Evolutionary conservation across 2,329 filamentous ascomycete species (phyloP).

Genomic region (Conoideocrella luteorostrata): DNA sequence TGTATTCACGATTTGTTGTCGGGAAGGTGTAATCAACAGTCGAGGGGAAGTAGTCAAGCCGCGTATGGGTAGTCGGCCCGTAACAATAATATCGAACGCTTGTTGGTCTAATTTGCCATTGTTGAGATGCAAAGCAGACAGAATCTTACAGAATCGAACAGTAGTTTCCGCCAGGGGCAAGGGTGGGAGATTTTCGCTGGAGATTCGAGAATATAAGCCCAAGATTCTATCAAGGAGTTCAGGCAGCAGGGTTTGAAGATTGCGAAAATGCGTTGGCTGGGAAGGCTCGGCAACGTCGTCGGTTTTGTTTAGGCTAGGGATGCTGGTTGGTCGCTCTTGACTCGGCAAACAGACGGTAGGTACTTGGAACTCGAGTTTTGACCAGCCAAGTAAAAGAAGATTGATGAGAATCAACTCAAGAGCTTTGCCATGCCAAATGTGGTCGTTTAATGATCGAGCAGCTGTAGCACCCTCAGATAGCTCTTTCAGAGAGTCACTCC

Average conservation of each 20-base stretch:
- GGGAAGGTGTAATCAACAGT: conserved; percentile 48
- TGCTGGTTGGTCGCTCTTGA: conserved; percentile 39
- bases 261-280: conserved; percentile 47
- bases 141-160: conserved; percentile 65
- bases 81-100: conserved; percentile 59
- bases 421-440: conserved; percentile 96
- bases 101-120: conserved; percentile 55
- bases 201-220: conserved; percentile 64
- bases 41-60: conserved; percentile 46
- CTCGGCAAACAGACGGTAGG: conserved; percentile 47
- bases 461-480: conserved; percentile 72
- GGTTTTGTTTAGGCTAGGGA: conserved; percentile 16
- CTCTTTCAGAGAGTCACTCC: conserved; percentile 81
- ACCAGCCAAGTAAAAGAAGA: conserved; percentile 78
- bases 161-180: conserved; percentile 66
- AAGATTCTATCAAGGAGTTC: conserved; percentile 71
- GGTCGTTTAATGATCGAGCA: conserved; percentile 76
- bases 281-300: conserved; percentile 29
- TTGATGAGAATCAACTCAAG: conserved; percentile 81
- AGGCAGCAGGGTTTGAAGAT: conserved; percentile 55
- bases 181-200: conserved; percentile 63
- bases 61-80: conserved; percentile 50
- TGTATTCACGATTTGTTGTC: conserved; percentile 57
- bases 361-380: conserved; percentile 76
- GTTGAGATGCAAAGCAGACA: conserved; percentile 60